Evolutionary conservation across 2,329 filamentous ascomycete species (phyloP), one percentile per base, ranked within the genome.

Genomic region (Didymella keratinophila): DNA sequence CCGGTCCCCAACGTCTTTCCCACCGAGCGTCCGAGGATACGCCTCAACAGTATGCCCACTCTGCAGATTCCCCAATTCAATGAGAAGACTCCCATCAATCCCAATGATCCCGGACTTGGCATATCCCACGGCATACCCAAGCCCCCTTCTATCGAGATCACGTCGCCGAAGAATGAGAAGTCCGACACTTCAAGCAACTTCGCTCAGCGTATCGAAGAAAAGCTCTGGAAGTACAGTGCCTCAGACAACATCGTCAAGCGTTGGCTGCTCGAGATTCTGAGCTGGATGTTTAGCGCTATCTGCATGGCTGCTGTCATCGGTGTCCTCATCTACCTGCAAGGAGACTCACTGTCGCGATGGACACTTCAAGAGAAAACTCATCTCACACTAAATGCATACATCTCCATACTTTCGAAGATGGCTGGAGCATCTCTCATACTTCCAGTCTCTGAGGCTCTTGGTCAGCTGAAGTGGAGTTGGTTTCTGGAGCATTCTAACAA

Each of bases 391-490:
- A 76, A 74, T 28, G 58, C 73, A 0, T 72, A 65, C 14, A 69
- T 76, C 8, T 66, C 72, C 0, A 47, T 76, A 0, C 56, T 76
- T 0, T 71, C 72, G 0, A 69, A 62, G n/a, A 65, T 76, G 11
- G 69, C 71, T 0, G 70, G 67, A 4, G 73, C 70, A 2, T 67
- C 72, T 0, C 61, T 76, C 0, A 58, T 75, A 0, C 44, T 76
- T 0, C 74, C 72, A 0, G 62, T 71, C 0, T 66, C 71, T 0
- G 73, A 76, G 43, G 71, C 70, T 0, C 52, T 77, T 0, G 74
- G 75, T 0, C 74, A 77, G 41, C 34, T 75, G 2, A 76, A 76
- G 18, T 77, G 74, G 74, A 71, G 62, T 16, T 76, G 74, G 74
- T 76, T 76, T 12, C 28, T 56, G 2, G 45, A 60, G 0, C 34